These are phyloP conservation scores for Mycosarcoma mackinlayi DNA, from an alignment of 1,284 basidiomycete genomes.

Conservation along the genomic window DNA sequence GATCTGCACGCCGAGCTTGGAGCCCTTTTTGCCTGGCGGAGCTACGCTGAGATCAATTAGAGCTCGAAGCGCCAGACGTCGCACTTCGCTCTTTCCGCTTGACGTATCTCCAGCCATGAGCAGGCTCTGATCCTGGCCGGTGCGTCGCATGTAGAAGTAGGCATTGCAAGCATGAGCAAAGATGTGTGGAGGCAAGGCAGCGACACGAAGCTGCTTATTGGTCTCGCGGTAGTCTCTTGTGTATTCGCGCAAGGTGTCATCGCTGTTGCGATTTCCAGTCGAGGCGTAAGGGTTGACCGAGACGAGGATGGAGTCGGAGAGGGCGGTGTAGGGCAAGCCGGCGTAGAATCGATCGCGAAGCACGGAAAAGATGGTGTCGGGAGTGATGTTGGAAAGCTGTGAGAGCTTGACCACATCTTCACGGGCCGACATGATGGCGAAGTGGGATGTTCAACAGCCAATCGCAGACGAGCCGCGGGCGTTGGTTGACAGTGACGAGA, in stretches of 20 bases:
- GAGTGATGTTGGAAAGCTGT: conserved; percentile 45
- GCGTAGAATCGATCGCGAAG: conserved; percentile 63
- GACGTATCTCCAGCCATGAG: conserved; percentile 79
- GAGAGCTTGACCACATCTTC: conserved; percentile 53
- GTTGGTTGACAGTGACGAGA: conserved; percentile 3
- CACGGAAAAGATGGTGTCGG: conserved; percentile 54
- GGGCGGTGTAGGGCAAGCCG: conserved; percentile 58
- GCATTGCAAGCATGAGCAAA: conserved; percentile 89
- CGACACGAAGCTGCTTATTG: conserved; percentile 39
- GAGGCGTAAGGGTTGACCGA: conserved; percentile 64
- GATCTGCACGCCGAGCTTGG: conserved; percentile 71
- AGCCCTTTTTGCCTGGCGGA: conserved; percentile 90
- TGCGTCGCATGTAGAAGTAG: conserved; percentile 96
- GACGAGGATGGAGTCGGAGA: conserved; percentile 64
- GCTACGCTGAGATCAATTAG: conserved; percentile 87
- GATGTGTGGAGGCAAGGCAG: conserved; percentile 78
- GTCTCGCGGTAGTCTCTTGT: conserved; percentile 60
- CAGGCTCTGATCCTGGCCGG: conserved; percentile 90
- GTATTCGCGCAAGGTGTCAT: conserved; percentile 63
- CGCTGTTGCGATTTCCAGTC: conserved; percentile 62
- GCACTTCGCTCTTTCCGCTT: conserved; percentile 91
- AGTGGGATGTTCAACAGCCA: conserved; percentile 9
- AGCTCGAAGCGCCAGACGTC: conserved; percentile 87
- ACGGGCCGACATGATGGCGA: conserved; percentile 29
- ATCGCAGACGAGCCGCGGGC: conserved; percentile 23